phyloP scores from a whole-genome alignment of 176 grass and related monocot species.

The Eremochloa ophiuroides region DNA sequence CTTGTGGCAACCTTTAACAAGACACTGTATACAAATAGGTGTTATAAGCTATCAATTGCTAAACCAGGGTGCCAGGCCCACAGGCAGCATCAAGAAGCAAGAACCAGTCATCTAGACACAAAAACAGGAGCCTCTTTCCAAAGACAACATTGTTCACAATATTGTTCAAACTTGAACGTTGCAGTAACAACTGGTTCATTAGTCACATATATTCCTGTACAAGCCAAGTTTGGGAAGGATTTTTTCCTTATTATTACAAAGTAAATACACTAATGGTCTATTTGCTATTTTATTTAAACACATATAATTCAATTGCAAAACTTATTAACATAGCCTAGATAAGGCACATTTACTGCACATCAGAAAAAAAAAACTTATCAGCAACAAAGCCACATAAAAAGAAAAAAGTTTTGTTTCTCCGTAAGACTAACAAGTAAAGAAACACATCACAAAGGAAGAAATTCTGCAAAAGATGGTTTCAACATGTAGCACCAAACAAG shows the following conservation, averaged over 20 bases:
- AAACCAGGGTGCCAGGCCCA: background rate
- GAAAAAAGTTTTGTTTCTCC: background rate
- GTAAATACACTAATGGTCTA: background rate
- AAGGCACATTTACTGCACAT: background rate
- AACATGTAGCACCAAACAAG: background rate
- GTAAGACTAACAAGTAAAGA: slow-evolving; percentile 1
- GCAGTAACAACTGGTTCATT: background rate
- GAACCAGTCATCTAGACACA: background rate
- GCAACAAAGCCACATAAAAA: background rate
- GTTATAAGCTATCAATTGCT: slow-evolving; percentile 7
- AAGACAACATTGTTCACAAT: background rate
- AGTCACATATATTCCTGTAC: background rate
- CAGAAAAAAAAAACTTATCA: background rate
- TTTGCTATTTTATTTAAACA: background rate
- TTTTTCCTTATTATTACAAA: background rate
- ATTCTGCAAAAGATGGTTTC: background rate
- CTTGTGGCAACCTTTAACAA: slow-evolving; percentile 96
- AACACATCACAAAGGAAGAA: background rate
- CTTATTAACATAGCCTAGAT: background rate
- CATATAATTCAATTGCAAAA: background rate
- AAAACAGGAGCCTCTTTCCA: slow-evolving; percentile 2
- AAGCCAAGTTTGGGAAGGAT: background rate
- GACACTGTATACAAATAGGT: slow-evolving; percentile 50
- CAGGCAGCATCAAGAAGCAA: slow-evolving; percentile 9
- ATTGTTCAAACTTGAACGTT: slow-evolving; percentile 6